Base-by-base conservation (phyloP, 176 grass and related monocot genomes). In the Ananas comosus region DNA sequence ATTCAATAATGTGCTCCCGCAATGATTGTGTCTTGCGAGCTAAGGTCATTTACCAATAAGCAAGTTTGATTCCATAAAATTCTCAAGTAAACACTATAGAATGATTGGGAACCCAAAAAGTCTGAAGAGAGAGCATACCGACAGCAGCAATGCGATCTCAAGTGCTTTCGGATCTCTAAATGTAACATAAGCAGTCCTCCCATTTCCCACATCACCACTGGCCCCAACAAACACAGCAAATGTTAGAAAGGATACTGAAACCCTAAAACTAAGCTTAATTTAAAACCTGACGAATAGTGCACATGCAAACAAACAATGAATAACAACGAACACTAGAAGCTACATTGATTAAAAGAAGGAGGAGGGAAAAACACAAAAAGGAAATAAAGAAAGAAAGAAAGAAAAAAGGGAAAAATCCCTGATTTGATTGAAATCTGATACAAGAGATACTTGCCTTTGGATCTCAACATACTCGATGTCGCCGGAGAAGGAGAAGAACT, bases 401-500 rank as follows among this genome's bases (percentile, higher is more conserved):
- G 0, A 72, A 3, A 68, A 72, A 27, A 27, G 25, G 12, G 65
- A 16, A 9, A 16, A 9, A 5, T 13, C 52, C 12, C 9, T 1
- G 19, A 59, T 17, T 56, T 59, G 54, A 10, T 59, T 19, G 17
- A 42, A 51, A 65, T 19, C 6, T 53, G 18, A 12, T 63, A 47
- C 13, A 72, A 47, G 27, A 28, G 51, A 24, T 29, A 51, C 82
- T 83, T 12, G 76, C 93, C 73, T 67, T 71, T 70, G 79, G 81
- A 90, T 88, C 70, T 97, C 84, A 67, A 92, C 73, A 73, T 92
- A 84, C 17, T 97, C 93, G 73, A 97, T 92, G 72, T 97, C 93
- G 12, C 93, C 93, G 25, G 93, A 92, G 64, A 97, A 97, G 50
- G 93, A 97, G 89, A 97, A 97, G 86, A 97, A 97, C 79, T 97